Base-by-base conservation (phyloP, 495 filamentous ascomycete species). In the Podospora pseudoanserina region DNA sequence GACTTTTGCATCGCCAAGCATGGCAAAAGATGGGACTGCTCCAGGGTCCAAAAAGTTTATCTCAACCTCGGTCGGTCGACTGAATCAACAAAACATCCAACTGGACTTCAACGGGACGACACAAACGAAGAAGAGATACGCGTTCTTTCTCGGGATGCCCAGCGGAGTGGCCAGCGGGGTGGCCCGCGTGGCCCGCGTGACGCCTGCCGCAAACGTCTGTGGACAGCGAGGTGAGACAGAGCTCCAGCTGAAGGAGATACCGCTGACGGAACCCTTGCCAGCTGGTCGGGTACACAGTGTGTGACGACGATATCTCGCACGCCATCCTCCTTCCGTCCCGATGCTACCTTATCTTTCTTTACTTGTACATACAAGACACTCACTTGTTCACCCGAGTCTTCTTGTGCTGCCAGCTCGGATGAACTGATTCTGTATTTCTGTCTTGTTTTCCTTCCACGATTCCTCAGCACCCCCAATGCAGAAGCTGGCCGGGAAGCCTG, bases 401-500 rank as follows among this genome's bases (percentile, higher is more conserved):
- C 39, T 16, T 32, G 30, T 32, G 39, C 13, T 11, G 15, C 15
- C 9, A 13, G 15, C 15, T 49, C 39, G 39, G 39, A 49, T 49
- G 39, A 49, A 39, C 34, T 39, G 34, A 39, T 39, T 39, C 34
- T 39, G 34, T 49, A 49, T 49, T 49, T 49, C 39, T 49, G 39
- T 49, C 39, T 49, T 49, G 5, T 16, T 6, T 16, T 49, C 15
- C 39, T 49, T 49, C 7, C 39, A 16, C 39, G 39, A 16, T 49
- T 49, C 9, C 39, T 49, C 15, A 16, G 2, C 39, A 49, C 39
- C 15, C 39, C 6, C 7, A 49, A 49, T 49, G 39, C 39, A 49
- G 39, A 49, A 49, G 39, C 39, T 49, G 39, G 13, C 55, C 56
- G 54, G 65, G 65, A 70, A 67, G 57, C 68, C 68, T 7, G 23